phyloP scores from a whole-genome alignment of 257 asterid genomes.

The Handroanthus guayacan region DNA sequence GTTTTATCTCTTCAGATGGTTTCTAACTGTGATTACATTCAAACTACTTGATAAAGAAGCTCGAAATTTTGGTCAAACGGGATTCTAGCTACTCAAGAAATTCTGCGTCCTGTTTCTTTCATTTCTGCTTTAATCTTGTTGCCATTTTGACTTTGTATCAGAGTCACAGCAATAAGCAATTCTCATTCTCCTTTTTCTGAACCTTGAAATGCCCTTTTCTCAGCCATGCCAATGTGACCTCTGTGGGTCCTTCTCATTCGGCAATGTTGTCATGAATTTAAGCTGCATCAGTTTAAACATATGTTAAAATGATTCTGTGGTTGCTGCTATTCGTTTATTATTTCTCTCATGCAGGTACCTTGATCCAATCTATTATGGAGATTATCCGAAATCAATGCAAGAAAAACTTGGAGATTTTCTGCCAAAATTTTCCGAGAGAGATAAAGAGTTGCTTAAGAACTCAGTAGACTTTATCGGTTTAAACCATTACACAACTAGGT shows the following conservation, averaged over 20 bases:
- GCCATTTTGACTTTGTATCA: not conserved
- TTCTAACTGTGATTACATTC: too few relatives aligned
- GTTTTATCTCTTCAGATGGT: too few relatives aligned
- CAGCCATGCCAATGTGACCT: not conserved
- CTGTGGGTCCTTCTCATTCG: conserved; percentile 6
- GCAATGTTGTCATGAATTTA: not conserved
- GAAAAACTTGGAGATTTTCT: conserved; percentile 55
- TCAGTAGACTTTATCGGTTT: conserved; percentile 63
- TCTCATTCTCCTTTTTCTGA: not conserved
- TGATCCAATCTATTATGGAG: conserved; percentile 59
- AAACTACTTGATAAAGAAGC: too few relatives aligned
- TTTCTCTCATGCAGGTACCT: conserved; percentile 46
- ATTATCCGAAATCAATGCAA: conserved; percentile 61
- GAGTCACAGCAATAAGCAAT: not conserved
- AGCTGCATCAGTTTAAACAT: not conserved
- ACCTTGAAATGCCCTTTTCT: not conserved
- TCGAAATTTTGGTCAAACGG: too few relatives aligned
- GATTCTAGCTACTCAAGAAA: too few relatives aligned
- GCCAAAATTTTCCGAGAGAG: conserved; percentile 55
- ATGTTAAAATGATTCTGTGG: not conserved
- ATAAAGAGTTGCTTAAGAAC: conserved; percentile 50
- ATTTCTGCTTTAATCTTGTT: not conserved
- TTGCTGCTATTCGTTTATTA: conserved; percentile 13
- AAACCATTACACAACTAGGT: conserved; percentile 62
- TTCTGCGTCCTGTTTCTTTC: not conserved